Base-by-base conservation (phyloP, 176 grass and related monocot species). In the Oryza officinalis region DNA sequence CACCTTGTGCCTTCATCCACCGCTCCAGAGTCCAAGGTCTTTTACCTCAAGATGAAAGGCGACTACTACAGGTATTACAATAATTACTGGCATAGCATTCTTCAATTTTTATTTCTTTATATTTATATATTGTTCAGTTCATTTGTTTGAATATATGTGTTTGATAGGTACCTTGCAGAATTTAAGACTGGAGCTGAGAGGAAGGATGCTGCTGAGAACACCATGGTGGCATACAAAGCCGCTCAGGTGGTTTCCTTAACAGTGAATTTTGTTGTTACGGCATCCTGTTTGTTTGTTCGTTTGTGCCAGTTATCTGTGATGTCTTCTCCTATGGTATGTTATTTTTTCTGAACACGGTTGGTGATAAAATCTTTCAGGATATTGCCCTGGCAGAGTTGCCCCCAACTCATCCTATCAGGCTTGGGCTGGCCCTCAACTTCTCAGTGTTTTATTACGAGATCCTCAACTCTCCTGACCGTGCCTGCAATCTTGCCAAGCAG, bases 401-500 rank as follows among this genome's bases (percentile, higher is more conserved):
- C 33, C 83, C 83, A 4, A 89, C 78, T 60, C 83, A 90, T 82
- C 83, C 83, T 32, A 86, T 90, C 77, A 90, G 83, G 78, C 83
- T 90, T 77, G 72, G 88, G 25, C 78, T 89, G 83, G 79, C 83
- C 12, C 83, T 90, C 44, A 90, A 86, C 73, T 86, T 90, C 59
- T 89, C 87, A 2, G 87, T 89, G 63, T 89, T 89, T 49, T 85
- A 89, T 30, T 89, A 89, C 18, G 87, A 89, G 76, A 89, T 89
- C 49, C 76, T 90, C 45, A 86, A 82, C 72, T 86, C 83, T 30
- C 88, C 88, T 73, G 88, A 90, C 79, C 67, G 73, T 61, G 88
- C 88, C 30, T 86, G 83, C 67, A 72, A 43, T 72, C 83, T 90
- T 0, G 67, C 83, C 7, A 86, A 90, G 2, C 88, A 90, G 88